Evolutionary conservation across 768 basidiomycete genomes (phyloP), one percentile per base, ranked within the genome.

Genomic region (Boletales sp.): DNA sequence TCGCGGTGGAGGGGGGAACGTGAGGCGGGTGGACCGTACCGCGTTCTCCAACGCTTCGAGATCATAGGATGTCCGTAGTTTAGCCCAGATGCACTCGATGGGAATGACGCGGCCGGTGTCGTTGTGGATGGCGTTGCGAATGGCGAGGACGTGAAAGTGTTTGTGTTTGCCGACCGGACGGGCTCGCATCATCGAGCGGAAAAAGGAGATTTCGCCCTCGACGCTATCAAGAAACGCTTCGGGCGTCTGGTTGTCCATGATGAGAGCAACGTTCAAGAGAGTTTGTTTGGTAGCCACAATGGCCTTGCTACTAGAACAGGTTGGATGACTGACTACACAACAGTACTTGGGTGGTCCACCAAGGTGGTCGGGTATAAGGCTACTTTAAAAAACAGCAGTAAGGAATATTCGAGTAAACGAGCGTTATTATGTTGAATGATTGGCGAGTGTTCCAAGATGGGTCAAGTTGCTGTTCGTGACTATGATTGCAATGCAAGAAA

Each of bases 141-240:
- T 85, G 51, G 81, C 78, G 48, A 94, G 73, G 64, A 87, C 73
- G 62, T 92, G 87, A 69, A 92, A 91, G 70, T 90, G 81, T 27
- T 83, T 83, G 67, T 93, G 86, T 30, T 86, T 82, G 39, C 91
- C 91, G 47, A 93, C 81, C 0, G 91, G 91, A 47, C 91, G 77
- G 15, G 88, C 80, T 40, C 83, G 83, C 79, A 87, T 88, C 45
- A 91, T 73, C 8, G 87, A 86, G 43, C 86, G 81, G 64, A 93
- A 92, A 69, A 94, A 87, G 9, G 87, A 77, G 41, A 91, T 88
- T 67, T 94, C 91, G 36, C 91, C 91, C 57, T 85, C 82, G 46
- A 90, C 79, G 8, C 80, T 82, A 62, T 84, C 77, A 36, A 93
- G 80, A 61, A 86, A 84, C 30, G 64, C 66, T 13, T 56, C 49